These are phyloP conservation scores for Artemisia tridentata DNA, from an alignment of 129 eudicot species.

Conservation along the genomic window DNA sequence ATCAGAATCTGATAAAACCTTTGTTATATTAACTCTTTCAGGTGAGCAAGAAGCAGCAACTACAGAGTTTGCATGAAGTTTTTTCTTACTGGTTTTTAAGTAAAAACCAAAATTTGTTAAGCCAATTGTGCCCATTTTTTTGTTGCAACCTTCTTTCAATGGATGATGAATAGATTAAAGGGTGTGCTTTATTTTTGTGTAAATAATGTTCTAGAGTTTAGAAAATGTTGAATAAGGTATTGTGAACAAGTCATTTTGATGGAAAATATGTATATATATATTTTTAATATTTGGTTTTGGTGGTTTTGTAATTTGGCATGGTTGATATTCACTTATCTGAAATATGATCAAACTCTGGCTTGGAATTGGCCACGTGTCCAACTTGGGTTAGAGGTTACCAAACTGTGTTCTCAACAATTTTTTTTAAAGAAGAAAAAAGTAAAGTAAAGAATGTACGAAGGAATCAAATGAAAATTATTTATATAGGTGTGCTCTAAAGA, in stretches of 20 bases:
- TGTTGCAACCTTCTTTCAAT: slow-evolving; percentile 20
- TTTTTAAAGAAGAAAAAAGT: too few species aligned
- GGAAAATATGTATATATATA: neutral
- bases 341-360: slow-evolving; percentile 22
- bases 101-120: slow-evolving; percentile 36
- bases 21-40: slow-evolving; percentile 19
- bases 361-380: slow-evolving; percentile 34
- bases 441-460: too few species aligned
- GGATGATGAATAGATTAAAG: neutral
- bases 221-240: slow-evolving; percentile 1
- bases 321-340: slow-evolving; percentile 32
- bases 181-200: slow-evolving; percentile 1
- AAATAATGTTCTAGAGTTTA: neutral
- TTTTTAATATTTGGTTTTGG: neutral
- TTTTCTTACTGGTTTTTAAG: slow-evolving; percentile 35
- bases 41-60: slow-evolving; percentile 22
- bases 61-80: slow-evolving; percentile 22
- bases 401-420: too few species aligned
- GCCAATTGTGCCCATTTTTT: slow-evolving; percentile 52
- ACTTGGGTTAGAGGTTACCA: slow-evolving; percentile 1
- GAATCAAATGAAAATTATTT: too few species aligned
- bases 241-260: neutral
- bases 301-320: slow-evolving; percentile 21
- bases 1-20: slow-evolving; percentile 24
- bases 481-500: too few species aligned